phyloP scores from a whole-genome alignment of 345 rosid genomes.

The Erucastrum elatum region DNA sequence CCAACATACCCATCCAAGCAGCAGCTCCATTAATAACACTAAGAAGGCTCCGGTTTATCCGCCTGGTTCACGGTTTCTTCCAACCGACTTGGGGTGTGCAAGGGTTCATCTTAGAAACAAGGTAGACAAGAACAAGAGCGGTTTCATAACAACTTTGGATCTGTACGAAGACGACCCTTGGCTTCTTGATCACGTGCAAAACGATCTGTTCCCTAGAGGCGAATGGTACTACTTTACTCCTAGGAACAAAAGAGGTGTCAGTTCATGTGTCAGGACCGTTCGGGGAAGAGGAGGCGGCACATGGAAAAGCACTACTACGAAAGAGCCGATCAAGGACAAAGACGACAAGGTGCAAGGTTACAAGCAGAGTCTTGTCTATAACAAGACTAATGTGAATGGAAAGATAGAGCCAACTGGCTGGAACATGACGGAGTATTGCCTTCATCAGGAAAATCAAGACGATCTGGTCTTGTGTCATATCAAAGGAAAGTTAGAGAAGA shows the following conservation, averaged over 20 bases:
- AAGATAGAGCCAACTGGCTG: background rate
- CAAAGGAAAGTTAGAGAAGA: background rate
- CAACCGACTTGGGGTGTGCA: background rate
- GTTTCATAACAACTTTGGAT: conserved; percentile 15
- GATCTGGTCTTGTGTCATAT: background rate
- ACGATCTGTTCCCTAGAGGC: background rate
- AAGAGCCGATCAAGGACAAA: background rate
- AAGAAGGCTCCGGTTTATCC: background rate
- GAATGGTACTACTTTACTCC: conserved; percentile 22
- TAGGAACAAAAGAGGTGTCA: background rate
- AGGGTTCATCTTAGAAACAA: background rate
- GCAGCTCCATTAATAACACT: background rate
- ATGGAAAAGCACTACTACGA: background rate
- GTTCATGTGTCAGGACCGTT: background rate
- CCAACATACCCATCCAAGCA: background rate
- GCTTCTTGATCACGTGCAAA: conserved; percentile 11
- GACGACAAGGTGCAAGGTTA: background rate
- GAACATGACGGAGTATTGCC: background rate
- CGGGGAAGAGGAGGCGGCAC: background rate
- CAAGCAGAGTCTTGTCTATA: background rate
- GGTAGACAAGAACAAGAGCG: background rate
- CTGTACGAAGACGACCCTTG: conserved; percentile 8
- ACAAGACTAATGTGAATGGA: background rate
- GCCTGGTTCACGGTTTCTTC: background rate
- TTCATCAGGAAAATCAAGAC: background rate